Evolutionary conservation across 176 grass and related monocot genomes (phyloP), one percentile per base, ranked within the genome.

Genomic region (Puccinellia tenuiflora): DNA sequence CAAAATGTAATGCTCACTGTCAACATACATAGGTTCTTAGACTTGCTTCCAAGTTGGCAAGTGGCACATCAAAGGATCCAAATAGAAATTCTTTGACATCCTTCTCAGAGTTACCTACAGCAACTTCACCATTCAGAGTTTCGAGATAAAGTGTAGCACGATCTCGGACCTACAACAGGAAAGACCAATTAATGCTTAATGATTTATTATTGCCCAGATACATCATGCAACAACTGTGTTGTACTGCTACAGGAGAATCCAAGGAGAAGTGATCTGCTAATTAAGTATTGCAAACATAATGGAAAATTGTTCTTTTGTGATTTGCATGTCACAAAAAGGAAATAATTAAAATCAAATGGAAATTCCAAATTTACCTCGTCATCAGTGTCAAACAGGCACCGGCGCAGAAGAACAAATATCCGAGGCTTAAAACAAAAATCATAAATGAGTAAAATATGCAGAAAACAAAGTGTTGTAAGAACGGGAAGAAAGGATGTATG

Each of bases 301-400:
- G 72, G 54, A 81, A 59, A 85, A 40, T 17, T 9, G 30, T 40
- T 68, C 7, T 50, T 68, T 80, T 6, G 24, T 20, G 79, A 22
- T 85, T 85, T 42, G 37, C 42, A 74, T 39, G 5, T 15, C 54
- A 85, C 9, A 43, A 37, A 48, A 75, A 50, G 21, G 29, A 20
- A 57, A 84, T 73, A 35, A 37, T 25, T 54, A 35, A 62, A 77
- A 67, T 55, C 30, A 61, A 40, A n/a, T 21, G 8, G n/a, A 59
- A n/a, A 56, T 59, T 35, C 22, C 14, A 68, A 38, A 31, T n/a
- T 83, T 83, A 94, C 96, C 93, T 99, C 96, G 79, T 99, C 96
- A 86, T 99, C 96, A 81, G 85, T 94, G 88, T 99, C 96, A 88
- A 93, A 99, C 17, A 99, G 87, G 85, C 96, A 99, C 43, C 96